phyloP scores from a whole-genome alignment of 1,284 basidiomycete genomes.

The Rhodotorula sp. region DNA sequence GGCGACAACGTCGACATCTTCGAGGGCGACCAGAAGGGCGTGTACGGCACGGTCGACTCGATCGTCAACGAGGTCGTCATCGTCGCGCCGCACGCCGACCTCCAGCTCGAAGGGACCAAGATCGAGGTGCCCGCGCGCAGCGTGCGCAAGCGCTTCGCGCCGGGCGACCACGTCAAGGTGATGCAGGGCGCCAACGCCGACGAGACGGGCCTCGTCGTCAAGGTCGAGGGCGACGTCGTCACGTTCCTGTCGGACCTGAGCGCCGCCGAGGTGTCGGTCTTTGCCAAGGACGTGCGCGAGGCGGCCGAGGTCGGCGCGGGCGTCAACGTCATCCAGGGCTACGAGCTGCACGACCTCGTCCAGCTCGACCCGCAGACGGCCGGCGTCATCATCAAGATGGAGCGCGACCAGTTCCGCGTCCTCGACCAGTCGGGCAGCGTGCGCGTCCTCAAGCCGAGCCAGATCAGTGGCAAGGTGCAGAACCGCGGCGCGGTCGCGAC shows the following conservation, averaged over 20 bases:
- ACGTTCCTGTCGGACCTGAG: slow-evolving; percentile 98
- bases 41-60: slow-evolving; percentile 87
- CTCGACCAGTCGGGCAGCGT: slow-evolving; percentile 91
- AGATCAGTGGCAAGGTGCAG: slow-evolving; percentile 84
- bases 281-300: slow-evolving; percentile 95
- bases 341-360: slow-evolving; percentile 93
- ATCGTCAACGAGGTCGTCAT: slow-evolving; percentile 85
- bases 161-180: slow-evolving; percentile 98
- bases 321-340: slow-evolving; percentile 85
- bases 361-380: slow-evolving; percentile 95
- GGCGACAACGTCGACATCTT: slow-evolving; percentile 97
- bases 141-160: slow-evolving; percentile 91
- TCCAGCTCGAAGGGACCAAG: slow-evolving; percentile 78
- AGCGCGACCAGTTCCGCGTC: slow-evolving; percentile 90
- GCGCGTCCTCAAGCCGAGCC: slow-evolving; percentile 86
- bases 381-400: slow-evolving; percentile 96
- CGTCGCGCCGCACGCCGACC: slow-evolving; percentile 77
- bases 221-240: slow-evolving; percentile 73
- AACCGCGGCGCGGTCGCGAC: slow-evolving; percentile 82
- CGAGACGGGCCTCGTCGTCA: slow-evolving; percentile 94
- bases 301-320: slow-evolving; percentile 93
- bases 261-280: slow-evolving; percentile 93
- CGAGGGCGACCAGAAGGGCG: slow-evolving; percentile 92
- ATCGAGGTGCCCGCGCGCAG: slow-evolving; percentile 84
- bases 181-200: slow-evolving; percentile 92